Evolutionary conservation across 192 early-diverging fungal genomes (phyloP), one percentile per base, ranked within the genome.

Genomic region (Gryganskiella cystojenkinii): DNA sequence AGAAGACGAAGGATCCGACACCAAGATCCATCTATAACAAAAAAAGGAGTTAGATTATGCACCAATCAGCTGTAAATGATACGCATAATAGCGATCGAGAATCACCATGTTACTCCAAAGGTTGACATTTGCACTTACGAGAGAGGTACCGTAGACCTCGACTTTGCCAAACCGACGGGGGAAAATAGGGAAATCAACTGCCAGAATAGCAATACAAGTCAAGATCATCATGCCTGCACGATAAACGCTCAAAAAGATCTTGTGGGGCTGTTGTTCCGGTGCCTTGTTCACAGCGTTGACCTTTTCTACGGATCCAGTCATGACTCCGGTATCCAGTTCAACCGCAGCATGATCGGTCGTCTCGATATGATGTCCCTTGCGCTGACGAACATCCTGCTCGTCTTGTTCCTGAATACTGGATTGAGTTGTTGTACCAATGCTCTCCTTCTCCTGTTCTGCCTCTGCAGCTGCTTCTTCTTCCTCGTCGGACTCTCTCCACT

Each of bases 1-100:
- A 98, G 66, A 96, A 99, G 19, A 97, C 92, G 82, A 96, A 96
- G 14, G 92, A 90, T 27, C 96, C 97, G 24, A 97, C 95, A 0
- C 96, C 96, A 5, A 95, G 74, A 82, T 98, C 96, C 96, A 98
- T 98, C 92, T 93, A 59, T 31, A 13, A 7, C 13, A 71, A 37
- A 6, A 6, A 3, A 2, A 44, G 1, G 24, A 22, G 33, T 57
- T 33, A 56, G 34, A 44, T 2, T n/a, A 46, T 24, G 25, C 4
- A 54, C 30, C 9, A 35, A 56, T 14, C 22, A 55, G 15, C 20
- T 3, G 40, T n/a, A 64, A 7, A 34, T 24, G 40, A 52, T n/a
- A 54, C 19, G n/a, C n/a, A n/a, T n/a, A n/a, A n/a, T n/a, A n/a
- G n/a, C n/a, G n/a, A n/a, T n/a, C n/a, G n/a, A n/a, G n/a, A n/a